Evolutionary conservation across 257 asterid species (phyloP).

Genomic region (Scutellaria galericulata): DNA sequence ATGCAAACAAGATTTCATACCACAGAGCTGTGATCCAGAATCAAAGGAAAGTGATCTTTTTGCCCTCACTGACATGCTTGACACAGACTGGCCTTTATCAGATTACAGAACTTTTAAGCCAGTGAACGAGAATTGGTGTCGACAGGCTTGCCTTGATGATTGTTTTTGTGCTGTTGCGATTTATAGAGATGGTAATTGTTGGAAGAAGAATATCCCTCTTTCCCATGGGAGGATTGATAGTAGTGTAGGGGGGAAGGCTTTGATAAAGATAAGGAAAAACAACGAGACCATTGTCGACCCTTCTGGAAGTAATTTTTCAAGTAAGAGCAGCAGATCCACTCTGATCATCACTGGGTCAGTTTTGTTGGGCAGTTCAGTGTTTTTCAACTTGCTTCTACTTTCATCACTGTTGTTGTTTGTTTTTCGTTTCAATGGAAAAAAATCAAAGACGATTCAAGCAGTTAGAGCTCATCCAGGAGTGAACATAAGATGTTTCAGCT

Average conservation of each 20-base stretch:
- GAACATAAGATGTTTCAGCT: constrained; percentile 32
- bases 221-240: constrained; percentile 42
- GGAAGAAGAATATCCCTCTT: constrained; percentile 51
- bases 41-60: constrained; percentile 11
- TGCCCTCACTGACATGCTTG: constrained; percentile 4
- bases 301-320: not conserved
- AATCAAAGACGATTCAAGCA: not conserved
- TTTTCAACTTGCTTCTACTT: constrained; percentile 29
- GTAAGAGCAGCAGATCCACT: constrained; percentile 15
- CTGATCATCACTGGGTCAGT: constrained; percentile 27
- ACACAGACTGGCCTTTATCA: constrained; percentile 36
- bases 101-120: constrained; percentile 15
- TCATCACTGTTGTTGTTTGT: not conserved
- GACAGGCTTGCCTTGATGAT: constrained; percentile 47
- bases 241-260: not conserved
- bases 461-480: not conserved
- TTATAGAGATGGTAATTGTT: constrained; percentile 31
- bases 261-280: constrained; percentile 40
- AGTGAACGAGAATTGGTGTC: constrained; percentile 38
- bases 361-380: constrained; percentile 31
- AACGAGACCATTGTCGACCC: not conserved
- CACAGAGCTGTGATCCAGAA: constrained; percentile 34
- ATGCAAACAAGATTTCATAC: constrained; percentile 37
- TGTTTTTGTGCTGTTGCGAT: constrained; percentile 53
- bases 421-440: not conserved